phyloP scores from a whole-genome alignment of 1,284 basidiomycete genomes.

The Ceratobasidium theobromae region DNA sequence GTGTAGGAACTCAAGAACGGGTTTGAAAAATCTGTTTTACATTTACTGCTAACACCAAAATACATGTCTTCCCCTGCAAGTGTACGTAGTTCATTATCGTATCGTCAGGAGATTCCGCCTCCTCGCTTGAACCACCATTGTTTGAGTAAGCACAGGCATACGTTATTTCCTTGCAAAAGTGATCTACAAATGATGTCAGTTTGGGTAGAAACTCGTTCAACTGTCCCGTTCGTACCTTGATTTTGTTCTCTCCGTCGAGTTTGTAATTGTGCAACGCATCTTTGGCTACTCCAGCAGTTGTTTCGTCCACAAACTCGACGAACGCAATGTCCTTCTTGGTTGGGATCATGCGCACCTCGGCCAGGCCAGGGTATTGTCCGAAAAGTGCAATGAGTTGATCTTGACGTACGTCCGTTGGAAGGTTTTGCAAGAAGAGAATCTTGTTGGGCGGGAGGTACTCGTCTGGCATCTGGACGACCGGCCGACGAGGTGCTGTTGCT shows the following conservation, averaged over 20 bases:
- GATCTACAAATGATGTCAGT: slow-evolving; percentile 48
- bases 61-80: slow-evolving; percentile 3
- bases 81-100: slow-evolving; percentile 9
- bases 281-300: slow-evolving; percentile 84
- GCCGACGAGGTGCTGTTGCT: slow-evolving; percentile 66
- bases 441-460: slow-evolving; percentile 99
- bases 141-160: slow-evolving; percentile 22
- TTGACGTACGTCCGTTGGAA: slow-evolving; percentile 86
- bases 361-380: slow-evolving; percentile 87
- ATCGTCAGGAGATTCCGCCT: not conserved
- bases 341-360: slow-evolving; percentile 96
- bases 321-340: slow-evolving; percentile 96
- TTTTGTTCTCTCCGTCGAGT: slow-evolving; percentile 92
- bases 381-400: slow-evolving; percentile 87
- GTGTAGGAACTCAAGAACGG: no score
- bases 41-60: not conserved
- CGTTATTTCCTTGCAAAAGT: slow-evolving; percentile 61
- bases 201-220: not conserved
- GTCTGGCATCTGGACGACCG: slow-evolving; percentile 95
- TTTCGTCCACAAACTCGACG: slow-evolving; percentile 92
- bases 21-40: slow-evolving; percentile 22
- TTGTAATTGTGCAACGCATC: slow-evolving; percentile 96
- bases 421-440: slow-evolving; percentile 96
- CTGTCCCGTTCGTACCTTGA: slow-evolving; percentile 63
- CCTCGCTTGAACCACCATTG: not conserved